phyloP scores from a whole-genome alignment of 1,139 yeast genomes.

The Scheffersomyces titani region DNA sequence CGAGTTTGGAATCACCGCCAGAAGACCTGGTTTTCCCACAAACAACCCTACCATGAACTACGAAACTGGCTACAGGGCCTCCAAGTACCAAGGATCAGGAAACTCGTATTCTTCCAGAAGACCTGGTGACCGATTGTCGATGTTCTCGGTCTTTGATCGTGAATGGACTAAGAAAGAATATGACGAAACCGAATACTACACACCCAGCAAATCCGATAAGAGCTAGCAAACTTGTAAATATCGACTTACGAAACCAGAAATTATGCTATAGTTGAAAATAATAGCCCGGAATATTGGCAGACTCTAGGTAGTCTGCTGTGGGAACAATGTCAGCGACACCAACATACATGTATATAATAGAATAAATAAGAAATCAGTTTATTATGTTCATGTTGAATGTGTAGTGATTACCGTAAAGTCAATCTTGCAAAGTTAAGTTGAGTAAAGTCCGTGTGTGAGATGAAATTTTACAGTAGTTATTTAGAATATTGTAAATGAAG shows the following conservation, averaged over 20 bases:
- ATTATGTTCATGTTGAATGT: neutral
- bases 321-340: neutral
- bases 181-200: neutral
- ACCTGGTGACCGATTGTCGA: conserved; percentile 37
- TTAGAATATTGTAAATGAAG: no score
- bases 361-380: no score
- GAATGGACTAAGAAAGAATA: conserved; percentile 15
- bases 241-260: neutral
- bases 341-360: neutral
- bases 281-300: neutral
- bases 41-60: conserved; percentile 29
- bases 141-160: conserved; percentile 31
- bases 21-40: conserved; percentile 39
- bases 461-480: no score
- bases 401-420: neutral
- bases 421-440: no score
- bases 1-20: conserved; percentile 31
- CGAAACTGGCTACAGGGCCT: conserved; percentile 40
- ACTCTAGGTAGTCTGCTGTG: neutral
- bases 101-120: conserved; percentile 55
- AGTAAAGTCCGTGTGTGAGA: no score
- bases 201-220: neutral
- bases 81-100: conserved; percentile 69
- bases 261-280: neutral
- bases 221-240: neutral